A percentile compares a stretch with the other conserved stretches of the same genome.
phyloP scores from a whole-genome alignment of 345 rosid species.

The Citrus trifoliata region DNA sequence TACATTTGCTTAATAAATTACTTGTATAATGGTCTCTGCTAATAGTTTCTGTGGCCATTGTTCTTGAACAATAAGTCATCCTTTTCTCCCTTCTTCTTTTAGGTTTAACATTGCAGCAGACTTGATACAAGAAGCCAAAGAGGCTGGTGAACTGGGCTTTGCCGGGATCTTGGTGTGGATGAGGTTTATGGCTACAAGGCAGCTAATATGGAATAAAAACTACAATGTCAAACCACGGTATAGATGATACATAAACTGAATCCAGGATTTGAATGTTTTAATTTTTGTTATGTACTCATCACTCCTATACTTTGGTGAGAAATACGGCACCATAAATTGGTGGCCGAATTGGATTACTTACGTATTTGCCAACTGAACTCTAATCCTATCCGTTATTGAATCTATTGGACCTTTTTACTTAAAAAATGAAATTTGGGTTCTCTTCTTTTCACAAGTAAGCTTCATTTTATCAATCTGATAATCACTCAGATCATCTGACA shows the following conservation, averaged over 20 bases:
- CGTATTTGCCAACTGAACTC: background rate
- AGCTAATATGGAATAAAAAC: slow-evolving; percentile 98
- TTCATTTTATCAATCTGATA: background rate
- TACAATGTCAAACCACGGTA: slow-evolving; percentile 99
- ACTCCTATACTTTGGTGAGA: background rate
- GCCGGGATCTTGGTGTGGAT: slow-evolving; percentile 97
- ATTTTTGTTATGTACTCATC: background rate
- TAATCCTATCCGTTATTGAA: background rate
- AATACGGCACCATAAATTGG: background rate
- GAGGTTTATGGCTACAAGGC: slow-evolving; percentile 99
- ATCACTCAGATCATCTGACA: background rate
- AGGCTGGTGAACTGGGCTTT: slow-evolving; percentile 73
- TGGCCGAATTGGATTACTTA: background rate
- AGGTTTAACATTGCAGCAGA: slow-evolving; percentile 98
- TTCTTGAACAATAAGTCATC: background rate
- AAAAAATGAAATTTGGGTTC: background rate
- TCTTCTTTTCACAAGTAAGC: background rate
- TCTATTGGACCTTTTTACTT: background rate
- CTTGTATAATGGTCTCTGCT: background rate
- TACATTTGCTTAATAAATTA: background rate
- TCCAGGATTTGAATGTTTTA: background rate
- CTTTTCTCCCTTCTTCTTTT: slow-evolving; percentile 6
- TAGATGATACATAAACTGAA: slow-evolving; percentile 13
- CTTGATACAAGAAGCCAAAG: slow-evolving; percentile 71
- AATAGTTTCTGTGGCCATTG: background rate